A percentile compares a stretch with the other conserved stretches of the same genome.
phyloP scores from a whole-genome alignment of 345 rosid genomes.

The Mercurialis annua region DNA sequence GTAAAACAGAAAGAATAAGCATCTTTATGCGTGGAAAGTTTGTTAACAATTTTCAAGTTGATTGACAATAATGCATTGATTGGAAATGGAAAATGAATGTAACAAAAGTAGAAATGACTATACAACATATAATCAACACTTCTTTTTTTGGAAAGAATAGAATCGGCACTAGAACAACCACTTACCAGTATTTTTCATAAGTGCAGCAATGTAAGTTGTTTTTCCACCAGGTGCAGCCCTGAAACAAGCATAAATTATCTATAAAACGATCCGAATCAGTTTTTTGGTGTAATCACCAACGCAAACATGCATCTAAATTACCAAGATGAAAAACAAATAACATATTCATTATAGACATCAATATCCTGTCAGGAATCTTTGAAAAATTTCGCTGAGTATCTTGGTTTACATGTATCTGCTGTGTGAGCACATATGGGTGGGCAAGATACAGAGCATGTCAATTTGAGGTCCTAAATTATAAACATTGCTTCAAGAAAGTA shows the following conservation, averaged over 20 bases:
- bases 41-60: neutral
- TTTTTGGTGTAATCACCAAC: neutral
- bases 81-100: too few species aligned
- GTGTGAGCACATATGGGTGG: too few species aligned
- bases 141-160: too few species aligned
- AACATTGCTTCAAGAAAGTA: neutral
- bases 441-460: too few species aligned
- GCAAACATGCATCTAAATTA: neutral
- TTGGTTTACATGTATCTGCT: too few species aligned
- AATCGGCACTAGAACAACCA: conserved; percentile 6
- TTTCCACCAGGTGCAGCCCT: conserved; percentile 98
- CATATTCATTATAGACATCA: neutral
- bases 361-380: neutral
- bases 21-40: neutral
- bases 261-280: neutral
- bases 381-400: too few species aligned
- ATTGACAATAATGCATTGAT: neutral
- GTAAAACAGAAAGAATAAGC: conserved; percentile 9
- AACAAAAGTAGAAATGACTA: neutral
- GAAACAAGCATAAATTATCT: conserved; percentile 29
- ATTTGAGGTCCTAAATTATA: too few species aligned
- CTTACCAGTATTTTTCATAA: conserved; percentile 86
- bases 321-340: neutral
- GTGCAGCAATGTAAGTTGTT: conserved; percentile 74
- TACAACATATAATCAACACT: neutral